These are phyloP conservation scores for Elsinoe perseae DNA, from an alignment of 2,329 filamentous ascomycete species.

Conservation along the genomic window DNA sequence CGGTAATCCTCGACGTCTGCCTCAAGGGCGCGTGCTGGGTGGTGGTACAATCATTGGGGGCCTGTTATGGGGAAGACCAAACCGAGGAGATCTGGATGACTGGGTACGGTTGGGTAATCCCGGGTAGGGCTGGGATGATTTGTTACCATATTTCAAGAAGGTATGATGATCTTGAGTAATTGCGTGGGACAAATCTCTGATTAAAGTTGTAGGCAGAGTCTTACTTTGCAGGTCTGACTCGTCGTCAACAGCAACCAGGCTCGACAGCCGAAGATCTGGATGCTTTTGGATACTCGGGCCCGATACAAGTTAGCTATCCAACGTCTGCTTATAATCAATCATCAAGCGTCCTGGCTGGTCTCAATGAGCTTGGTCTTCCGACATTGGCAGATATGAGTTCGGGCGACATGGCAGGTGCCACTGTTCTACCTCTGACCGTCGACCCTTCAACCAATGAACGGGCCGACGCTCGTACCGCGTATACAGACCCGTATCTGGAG, in stretches of 20 bases:
- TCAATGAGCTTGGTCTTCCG: slow-evolving; percentile 33
- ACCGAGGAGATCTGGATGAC: slow-evolving; percentile 40
- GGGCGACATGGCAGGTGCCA: slow-evolving; percentile 32
- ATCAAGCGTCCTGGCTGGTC: slow-evolving; percentile 30
- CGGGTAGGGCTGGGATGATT: slow-evolving; percentile 51
- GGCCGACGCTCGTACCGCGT: slow-evolving; percentile 35
- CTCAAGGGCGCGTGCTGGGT: slow-evolving; percentile 28
- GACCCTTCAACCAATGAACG: slow-evolving; percentile 33
- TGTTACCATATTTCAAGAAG: slow-evolving; percentile 34
- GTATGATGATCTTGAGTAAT: slow-evolving; percentile 21
- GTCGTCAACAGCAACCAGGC: neutral
- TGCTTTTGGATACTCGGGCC: slow-evolving; percentile 37
- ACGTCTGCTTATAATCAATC: slow-evolving; percentile 33
- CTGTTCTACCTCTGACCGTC: slow-evolving; percentile 32
- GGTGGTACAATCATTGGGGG: slow-evolving; percentile 31
- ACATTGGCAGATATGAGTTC: slow-evolving; percentile 33
- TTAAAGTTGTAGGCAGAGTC: neutral
- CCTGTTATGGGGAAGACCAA: slow-evolving; percentile 25
- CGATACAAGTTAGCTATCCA: slow-evolving; percentile 44
- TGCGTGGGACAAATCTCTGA: neutral
- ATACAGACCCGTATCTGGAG: slow-evolving; percentile 31
- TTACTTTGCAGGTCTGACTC: neutral
- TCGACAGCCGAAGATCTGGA: slow-evolving; percentile 24
- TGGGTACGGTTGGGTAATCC: slow-evolving; percentile 52
- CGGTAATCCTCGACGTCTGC: slow-evolving; percentile 21